A percentile compares a stretch with the other conserved stretches of the same genome.
phyloP scores from a whole-genome alignment of 2,329 filamentous ascomycete genomes.

The Trichophyton schoenleinii region DNA sequence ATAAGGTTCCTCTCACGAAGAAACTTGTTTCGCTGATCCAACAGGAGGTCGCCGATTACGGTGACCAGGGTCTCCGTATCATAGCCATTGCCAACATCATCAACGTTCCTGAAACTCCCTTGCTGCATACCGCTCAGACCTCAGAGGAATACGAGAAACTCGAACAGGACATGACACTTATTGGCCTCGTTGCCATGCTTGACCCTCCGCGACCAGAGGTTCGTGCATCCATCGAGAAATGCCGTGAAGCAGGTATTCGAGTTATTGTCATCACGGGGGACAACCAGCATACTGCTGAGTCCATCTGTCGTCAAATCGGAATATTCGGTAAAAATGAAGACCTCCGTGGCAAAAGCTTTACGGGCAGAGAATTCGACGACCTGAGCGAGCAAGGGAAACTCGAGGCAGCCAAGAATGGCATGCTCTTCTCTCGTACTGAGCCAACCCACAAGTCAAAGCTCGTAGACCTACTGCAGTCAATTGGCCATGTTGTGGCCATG shows the following conservation, averaged over 20 bases:
- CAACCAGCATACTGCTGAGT: slow-evolving; percentile 94
- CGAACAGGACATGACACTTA: slow-evolving; percentile 86
- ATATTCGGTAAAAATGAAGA: slow-evolving; percentile 75
- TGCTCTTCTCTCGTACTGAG: slow-evolving; percentile 90
- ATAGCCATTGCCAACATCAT: slow-evolving; percentile 84
- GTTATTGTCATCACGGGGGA: slow-evolving; percentile 98
- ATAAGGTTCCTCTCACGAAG: slow-evolving; percentile 58
- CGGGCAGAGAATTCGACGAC: slow-evolving; percentile 85
- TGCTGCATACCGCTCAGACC: slow-evolving; percentile 63
- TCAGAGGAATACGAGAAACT: slow-evolving; percentile 73
- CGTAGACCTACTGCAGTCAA: slow-evolving; percentile 85
- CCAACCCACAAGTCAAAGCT: slow-evolving; percentile 95
- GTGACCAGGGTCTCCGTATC: slow-evolving; percentile 82
- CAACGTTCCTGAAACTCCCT: slow-evolving; percentile 56
- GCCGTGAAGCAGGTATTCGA: slow-evolving; percentile 83
- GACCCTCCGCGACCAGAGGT: slow-evolving; percentile 94
- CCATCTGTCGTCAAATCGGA: slow-evolving; percentile 93
- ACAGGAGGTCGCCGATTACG: slow-evolving; percentile 76
- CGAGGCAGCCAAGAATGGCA: slow-evolving; percentile 70
- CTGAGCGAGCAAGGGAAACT: slow-evolving; percentile 68
- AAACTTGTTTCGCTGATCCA: slow-evolving; percentile 58
- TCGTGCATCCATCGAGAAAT: slow-evolving; percentile 70
- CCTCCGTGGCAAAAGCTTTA: slow-evolving; percentile 82
- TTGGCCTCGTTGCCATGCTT: slow-evolving; percentile 91
- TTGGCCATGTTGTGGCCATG: slow-evolving; percentile 95